Conservation (phyloP, 768 basidiomycete genomes). For the Trichaptum fuscoviolaceum region DNA sequence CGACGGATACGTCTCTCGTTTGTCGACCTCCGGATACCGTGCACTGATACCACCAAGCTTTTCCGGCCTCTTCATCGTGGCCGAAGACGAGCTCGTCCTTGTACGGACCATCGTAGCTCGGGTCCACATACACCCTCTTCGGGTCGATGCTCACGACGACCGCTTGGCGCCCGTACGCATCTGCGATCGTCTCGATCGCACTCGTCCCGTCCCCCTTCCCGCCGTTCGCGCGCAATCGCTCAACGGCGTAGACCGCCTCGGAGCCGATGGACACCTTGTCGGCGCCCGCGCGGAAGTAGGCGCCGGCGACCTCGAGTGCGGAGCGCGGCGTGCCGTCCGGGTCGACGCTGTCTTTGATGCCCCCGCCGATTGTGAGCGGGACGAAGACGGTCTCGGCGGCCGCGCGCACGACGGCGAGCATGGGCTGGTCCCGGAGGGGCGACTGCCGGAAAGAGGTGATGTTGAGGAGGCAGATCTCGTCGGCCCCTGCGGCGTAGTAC, state of each 20-base stretch:
- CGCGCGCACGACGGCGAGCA: constrained; percentile 91
- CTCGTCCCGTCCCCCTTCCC: constrained; percentile 64
- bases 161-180: constrained; percentile 89
- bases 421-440: constrained; percentile 93
- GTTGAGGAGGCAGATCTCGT: constrained; percentile 96
- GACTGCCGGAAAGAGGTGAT: constrained; percentile 99
- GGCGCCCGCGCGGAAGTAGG: constrained; percentile 95
- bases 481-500: constrained; percentile 86
- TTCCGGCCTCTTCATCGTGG: constrained; percentile 54
- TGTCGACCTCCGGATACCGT: constrained; percentile 94
- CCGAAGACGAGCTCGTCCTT: constrained; percentile 52
- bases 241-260: constrained; percentile 93
- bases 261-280: constrained; percentile 98
- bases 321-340: constrained; percentile 86
- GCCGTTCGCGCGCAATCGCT: constrained; percentile 54
- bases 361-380: constrained; percentile 97
- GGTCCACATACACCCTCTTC: constrained; percentile 73
- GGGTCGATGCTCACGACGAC: constrained; percentile 98
- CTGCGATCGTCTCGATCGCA: constrained; percentile 89
- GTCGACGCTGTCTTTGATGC: constrained; percentile 93
- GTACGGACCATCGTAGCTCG: constrained; percentile 64
- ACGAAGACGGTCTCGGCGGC: constrained; percentile 91
- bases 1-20: constrained; percentile 73
- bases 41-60: constrained; percentile 99
- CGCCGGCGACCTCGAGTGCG: constrained; percentile 91